Evolutionary conservation across 1,139 yeast genomes (phyloP).

Genomic region (Geotrichum histeridarum): DNA sequence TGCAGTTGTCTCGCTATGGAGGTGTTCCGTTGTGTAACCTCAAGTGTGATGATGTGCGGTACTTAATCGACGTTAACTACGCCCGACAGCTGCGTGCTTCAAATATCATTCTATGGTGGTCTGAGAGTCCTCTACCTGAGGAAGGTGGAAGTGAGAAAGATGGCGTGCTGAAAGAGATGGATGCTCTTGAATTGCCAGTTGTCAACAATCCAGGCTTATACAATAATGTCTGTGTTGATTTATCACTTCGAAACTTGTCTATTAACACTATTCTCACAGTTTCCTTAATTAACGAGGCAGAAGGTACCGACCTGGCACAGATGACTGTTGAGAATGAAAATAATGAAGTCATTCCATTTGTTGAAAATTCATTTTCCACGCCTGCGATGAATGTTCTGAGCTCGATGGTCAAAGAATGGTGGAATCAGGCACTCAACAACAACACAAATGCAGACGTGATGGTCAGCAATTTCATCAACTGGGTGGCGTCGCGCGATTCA

Average conservation of each 20-base stretch:
- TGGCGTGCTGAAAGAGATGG: conserved; percentile 43
- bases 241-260: conserved; percentile 71
- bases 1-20: conserved; percentile 63
- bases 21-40: conserved; percentile 84
- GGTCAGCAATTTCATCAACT: conserved; percentile 74
- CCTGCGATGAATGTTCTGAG: conserved; percentile 70
- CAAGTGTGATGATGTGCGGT: conserved; percentile 68
- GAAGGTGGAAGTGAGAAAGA: conserved; percentile 82
- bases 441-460: conserved; percentile 75
- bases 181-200: conserved; percentile 61
- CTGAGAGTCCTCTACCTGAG: conserved; percentile 72
- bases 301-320: conserved; percentile 75
- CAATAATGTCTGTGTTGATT: conserved; percentile 71
- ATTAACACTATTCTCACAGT: conserved; percentile 85
- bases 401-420: conserved; percentile 78
- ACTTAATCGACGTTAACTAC: conserved; percentile 76
- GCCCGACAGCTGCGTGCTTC: conserved; percentile 67
- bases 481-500: conserved; percentile 81
- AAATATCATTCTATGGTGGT: conserved; percentile 90
- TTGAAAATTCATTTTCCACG: conserved; percentile 66
- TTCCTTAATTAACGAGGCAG: conserved; percentile 79
- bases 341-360: conserved; percentile 31
- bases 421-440: conserved; percentile 80
- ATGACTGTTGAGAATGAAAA: conserved; percentile 36
- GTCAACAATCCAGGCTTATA: conserved; percentile 79